These are phyloP conservation scores for Kluyveromyces nonfermentans DNA, from an alignment of 805 yeast species.

Conservation along the genomic window DNA sequence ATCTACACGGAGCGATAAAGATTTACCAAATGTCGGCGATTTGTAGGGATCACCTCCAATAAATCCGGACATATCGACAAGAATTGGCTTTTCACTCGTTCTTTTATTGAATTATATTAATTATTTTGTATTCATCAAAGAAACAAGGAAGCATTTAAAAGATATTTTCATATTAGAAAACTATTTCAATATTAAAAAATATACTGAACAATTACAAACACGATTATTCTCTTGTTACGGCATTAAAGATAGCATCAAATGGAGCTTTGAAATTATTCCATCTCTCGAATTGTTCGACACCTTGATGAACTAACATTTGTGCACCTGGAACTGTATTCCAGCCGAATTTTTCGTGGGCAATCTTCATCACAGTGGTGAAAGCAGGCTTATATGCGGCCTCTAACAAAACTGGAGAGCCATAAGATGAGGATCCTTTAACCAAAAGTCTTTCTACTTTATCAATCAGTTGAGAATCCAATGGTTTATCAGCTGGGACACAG, in stretches of 20 bases:
- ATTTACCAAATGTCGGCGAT: constrained; percentile 65
- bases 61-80: constrained; percentile 5
- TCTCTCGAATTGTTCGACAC: constrained; percentile 71
- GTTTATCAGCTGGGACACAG: constrained; percentile 77
- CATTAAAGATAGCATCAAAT: constrained; percentile 48
- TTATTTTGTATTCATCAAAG: background rate
- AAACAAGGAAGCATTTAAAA: background rate
- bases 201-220: background rate
- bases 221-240: constrained; percentile 35
- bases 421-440: constrained; percentile 31
- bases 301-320: constrained; percentile 89
- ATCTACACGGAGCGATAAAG: constrained; percentile 78
- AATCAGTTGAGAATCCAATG: constrained; percentile 46
- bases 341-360: constrained; percentile 50
- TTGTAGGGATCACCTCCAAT: constrained; percentile 27
- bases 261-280: constrained; percentile 69
- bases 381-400: constrained; percentile 95
- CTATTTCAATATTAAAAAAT: background rate
- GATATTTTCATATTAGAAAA: background rate
- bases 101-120: background rate
- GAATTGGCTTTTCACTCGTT: background rate
- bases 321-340: constrained; percentile 90
- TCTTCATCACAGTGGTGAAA: constrained; percentile 74
- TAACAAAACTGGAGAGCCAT: constrained; percentile 46
- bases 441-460: constrained; percentile 41